Base-by-base conservation (phyloP, 768 basidiomycete genomes). In the Suillus paluster region DNA sequence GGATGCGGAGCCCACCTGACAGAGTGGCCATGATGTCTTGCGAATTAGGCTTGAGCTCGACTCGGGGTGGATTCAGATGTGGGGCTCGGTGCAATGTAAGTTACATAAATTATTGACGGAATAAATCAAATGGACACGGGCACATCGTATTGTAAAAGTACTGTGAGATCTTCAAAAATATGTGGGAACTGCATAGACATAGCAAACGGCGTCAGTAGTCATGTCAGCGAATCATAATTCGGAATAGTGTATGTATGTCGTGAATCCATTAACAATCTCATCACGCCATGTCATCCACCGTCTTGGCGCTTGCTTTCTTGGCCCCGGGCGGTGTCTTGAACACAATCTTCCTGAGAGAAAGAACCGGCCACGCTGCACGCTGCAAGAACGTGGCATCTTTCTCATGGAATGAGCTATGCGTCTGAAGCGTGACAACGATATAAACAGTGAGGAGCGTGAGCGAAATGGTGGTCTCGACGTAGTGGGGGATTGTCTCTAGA, bases 371-470 rank as follows among this genome's bases (percentile, higher is more conserved):
- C 9, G 63, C 45, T 1, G 21, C 42, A 17, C 74, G 70, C 53
- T 57, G 61, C 67, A 65, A 64, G n/a, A 68, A 12, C 0, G 63
- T 23, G 15, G 70, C 65, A 15, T 56, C 63, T 9, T 0, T 12
- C 1, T 61, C 65, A 27, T 76, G 67, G 55, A 75, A 67, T 1
- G 0, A 21, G 34, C 73, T 77, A 5, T 77, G 57, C 1, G 54
- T 23, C 41, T 87, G 86, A 66, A 85, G 80, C 8, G 85, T 80
- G 39, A 87, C 72, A 34, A 86, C 78, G 21, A 83, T 67, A 85
- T 86, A 89, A n/a, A 81, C 63, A 9, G 84, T 84, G 12, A 80
- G 60, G 8, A 79, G 11, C 0, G 86, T 89, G 45, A 89, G 70
- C 1, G 78, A 68, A 9, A 86, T 42, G 2, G 85, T 80, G 2